Base-by-base conservation (phyloP, 225 moss, liverwort and hornwort species). In the Takakia lepidozioides region DNA sequence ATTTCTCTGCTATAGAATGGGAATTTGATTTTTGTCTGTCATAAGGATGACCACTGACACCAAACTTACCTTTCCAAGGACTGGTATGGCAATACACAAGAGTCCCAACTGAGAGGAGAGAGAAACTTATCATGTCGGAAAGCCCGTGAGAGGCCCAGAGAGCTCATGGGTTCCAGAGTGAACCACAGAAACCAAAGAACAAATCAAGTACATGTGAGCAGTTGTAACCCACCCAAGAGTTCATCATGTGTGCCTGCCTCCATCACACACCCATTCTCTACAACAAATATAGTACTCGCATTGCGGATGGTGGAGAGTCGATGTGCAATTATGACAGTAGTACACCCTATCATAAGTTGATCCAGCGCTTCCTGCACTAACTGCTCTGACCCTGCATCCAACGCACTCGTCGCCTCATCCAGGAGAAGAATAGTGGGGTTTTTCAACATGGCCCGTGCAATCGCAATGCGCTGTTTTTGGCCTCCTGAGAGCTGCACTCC, bases 401-500 rank as follows among this genome's bases (percentile, higher is more conserved):
- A 65, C 26, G 77, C 77, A 29, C 77, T 78, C 3, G 77, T 78
- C 24, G 77, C 77, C 56, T 78, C 72, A 25, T 78, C 77, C 17
- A 78, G 44, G 15, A 72, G 72, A 23, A 78, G 56, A 32, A 78
- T 72, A 3, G 72, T 51, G 1, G 72, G 77, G 34, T 78, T 51
- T 65, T 78, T 78, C 48, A 78, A 48, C 77, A 78, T 78, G 42
- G 77, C 68, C 45, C 72, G 57, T 19, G 77, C 77, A 22, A 78
- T 78, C 23, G 77, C 72, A 43, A 78, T 61, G 42, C 68, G 49
- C 38, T 78, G 77, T 64, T 78, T 78, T 29, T 78, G 77, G 10
- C 77, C 77, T 25, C 77, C 72, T 4, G 77, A 72, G 17, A 78
- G 62, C 40, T 78, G 77, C 61, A 78, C 77, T 20, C 77, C 77